A percentile compares a stretch with the other conserved stretches of the same genome.
Evolutionary conservation across 768 basidiomycete species (phyloP).

Genomic region (Gelatoporia subvermispora): DNA sequence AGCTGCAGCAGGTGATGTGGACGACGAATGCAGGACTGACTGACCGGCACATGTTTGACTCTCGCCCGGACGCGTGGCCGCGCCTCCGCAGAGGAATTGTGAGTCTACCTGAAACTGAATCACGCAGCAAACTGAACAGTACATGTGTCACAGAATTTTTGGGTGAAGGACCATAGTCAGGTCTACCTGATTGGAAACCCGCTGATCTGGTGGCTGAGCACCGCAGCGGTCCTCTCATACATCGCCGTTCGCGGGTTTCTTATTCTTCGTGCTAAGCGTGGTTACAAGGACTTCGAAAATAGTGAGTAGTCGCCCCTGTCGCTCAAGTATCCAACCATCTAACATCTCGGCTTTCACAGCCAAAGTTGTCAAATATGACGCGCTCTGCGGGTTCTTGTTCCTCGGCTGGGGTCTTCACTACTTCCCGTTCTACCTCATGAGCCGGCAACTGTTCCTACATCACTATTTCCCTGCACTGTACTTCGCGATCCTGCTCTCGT

Average conservation of each 20-base stretch:
- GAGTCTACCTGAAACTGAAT: slow-evolving; percentile 28
- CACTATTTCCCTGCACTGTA: slow-evolving; percentile 98
- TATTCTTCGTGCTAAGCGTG: slow-evolving; percentile 85
- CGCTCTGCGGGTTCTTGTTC: slow-evolving; percentile 86
- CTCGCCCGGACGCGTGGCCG: slow-evolving; percentile 92
- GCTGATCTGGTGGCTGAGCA: slow-evolving; percentile 86
- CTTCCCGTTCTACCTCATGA: slow-evolving; percentile 96
- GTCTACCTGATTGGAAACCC: slow-evolving; percentile 96
- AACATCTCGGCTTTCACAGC: slow-evolving; percentile 41
- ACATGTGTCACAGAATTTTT: slow-evolving; percentile 70
- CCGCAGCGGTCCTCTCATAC: slow-evolving; percentile 66
- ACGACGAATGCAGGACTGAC: slow-evolving; percentile 93
- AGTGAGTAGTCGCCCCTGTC: slow-evolving; percentile 46
- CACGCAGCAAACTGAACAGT: slow-evolving; percentile 3
- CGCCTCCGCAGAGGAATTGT: slow-evolving; percentile 88
- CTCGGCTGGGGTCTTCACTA: slow-evolving; percentile 92
- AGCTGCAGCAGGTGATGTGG: slow-evolving; percentile 96
- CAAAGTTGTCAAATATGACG: slow-evolving; percentile 88
- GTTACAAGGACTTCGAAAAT: slow-evolving; percentile 87
- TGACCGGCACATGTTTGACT: slow-evolving; percentile 92
- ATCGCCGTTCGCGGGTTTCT: slow-evolving; percentile 68
- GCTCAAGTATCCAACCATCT: slow-evolving; percentile 1
- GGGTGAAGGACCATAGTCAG: slow-evolving; percentile 95
- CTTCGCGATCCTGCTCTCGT: slow-evolving; percentile 78
- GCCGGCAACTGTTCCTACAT: slow-evolving; percentile 94